Conservation (phyloP, 139 green algal genomes). For the Diplosphaera chodatii region DNA sequence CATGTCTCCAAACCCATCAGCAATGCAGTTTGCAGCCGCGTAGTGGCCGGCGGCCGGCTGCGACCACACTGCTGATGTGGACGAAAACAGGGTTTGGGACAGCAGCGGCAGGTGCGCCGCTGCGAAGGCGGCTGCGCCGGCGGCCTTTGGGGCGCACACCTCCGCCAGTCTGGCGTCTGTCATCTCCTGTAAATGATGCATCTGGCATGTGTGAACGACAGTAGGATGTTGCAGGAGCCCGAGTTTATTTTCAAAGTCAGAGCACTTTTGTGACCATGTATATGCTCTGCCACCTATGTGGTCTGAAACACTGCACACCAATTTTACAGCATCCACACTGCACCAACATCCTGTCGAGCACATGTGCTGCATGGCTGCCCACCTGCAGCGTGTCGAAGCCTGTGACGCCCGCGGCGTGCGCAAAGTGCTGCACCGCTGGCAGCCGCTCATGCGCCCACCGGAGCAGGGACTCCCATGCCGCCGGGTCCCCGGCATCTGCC, state of each 20-base stretch:
- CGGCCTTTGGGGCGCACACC: constrained; percentile 2
- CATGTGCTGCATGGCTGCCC: too few species aligned
- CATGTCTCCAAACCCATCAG: constrained; percentile 10
- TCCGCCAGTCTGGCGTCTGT: not conserved
- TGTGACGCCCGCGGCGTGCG: constrained; percentile 26
- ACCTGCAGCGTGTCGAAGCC: constrained; percentile 17
- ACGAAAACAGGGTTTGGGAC: constrained; percentile 20
- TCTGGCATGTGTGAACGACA: too few species aligned
- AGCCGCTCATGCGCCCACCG: constrained; percentile 21
- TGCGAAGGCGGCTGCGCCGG: not conserved
- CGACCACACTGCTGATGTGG: constrained; percentile 31
- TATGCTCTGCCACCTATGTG: too few species aligned
- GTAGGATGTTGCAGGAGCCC: too few species aligned
- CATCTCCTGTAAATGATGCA: not conserved
- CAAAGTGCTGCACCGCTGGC: constrained; percentile 21
- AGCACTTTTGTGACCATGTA: too few species aligned
- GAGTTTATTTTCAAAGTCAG: too few species aligned
- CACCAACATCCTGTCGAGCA: too few species aligned
- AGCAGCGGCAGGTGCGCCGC: not conserved
- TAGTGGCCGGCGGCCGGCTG: constrained; percentile 33
- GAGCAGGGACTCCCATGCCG: not conserved
- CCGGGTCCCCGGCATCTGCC: not conserved
- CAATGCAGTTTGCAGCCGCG: constrained; percentile 19
- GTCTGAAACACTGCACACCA: too few species aligned
- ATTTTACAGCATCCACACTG: too few species aligned